Conservation (phyloP, 2,329 filamentous ascomycete genomes). For the Fusarium scirpi region DNA sequence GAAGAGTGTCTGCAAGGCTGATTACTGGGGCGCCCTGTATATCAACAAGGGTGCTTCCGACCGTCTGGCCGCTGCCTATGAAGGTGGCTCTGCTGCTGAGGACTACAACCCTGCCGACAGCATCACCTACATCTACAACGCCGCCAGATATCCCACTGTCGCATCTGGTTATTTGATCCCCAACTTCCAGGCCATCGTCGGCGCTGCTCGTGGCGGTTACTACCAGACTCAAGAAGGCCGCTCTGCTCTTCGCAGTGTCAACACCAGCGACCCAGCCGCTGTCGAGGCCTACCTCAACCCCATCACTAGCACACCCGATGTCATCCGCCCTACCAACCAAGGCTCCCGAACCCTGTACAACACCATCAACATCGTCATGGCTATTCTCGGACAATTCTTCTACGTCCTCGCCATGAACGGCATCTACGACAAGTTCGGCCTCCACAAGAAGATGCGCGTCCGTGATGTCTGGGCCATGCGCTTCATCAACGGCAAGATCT, state of each 20-base stretch:
- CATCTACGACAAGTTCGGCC: constrained; percentile 37
- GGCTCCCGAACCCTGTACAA: constrained; percentile 53
- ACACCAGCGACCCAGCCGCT: constrained; percentile 43
- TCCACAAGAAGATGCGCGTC: constrained; percentile 36
- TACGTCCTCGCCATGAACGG: constrained; percentile 46
- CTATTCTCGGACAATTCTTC: constrained; percentile 51
- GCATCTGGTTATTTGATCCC: constrained; percentile 46
- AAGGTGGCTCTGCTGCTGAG: constrained; percentile 38
- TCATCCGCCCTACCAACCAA: constrained; percentile 52
- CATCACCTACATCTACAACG: constrained; percentile 54
- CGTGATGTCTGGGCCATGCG: constrained; percentile 45
- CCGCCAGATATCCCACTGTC: constrained; percentile 52
- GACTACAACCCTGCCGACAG: constrained; percentile 51
- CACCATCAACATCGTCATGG: constrained; percentile 55
- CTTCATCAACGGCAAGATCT: constrained; percentile 47
- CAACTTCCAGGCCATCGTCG: constrained; percentile 48
- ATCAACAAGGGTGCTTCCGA: constrained; percentile 49
- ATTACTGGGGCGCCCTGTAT: constrained; percentile 56
- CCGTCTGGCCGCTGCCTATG: constrained; percentile 47
- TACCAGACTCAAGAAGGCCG: constrained; percentile 44
- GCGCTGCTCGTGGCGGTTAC: constrained; percentile 41
- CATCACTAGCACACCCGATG: constrained; percentile 44
- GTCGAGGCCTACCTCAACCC: constrained; percentile 52
- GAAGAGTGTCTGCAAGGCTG: constrained; percentile 51
- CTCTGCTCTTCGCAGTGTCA: constrained; percentile 37